These are phyloP conservation scores for Tricholoma terreum DNA, from an alignment of 768 basidiomycete species.

Conservation along the genomic window DNA sequence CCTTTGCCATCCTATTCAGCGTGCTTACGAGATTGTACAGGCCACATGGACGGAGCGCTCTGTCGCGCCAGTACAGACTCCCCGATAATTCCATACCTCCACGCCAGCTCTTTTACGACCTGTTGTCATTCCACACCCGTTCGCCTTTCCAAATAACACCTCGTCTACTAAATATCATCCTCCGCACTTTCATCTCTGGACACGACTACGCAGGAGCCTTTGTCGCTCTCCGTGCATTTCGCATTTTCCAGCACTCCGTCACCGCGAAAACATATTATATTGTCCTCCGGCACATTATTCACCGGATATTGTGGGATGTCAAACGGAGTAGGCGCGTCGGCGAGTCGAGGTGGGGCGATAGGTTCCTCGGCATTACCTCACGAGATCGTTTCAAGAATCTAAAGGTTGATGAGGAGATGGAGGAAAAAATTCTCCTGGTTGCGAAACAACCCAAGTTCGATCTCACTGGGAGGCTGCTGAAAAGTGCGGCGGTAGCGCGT, in stretches of 20 bases:
- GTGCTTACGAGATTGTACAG: constrained; percentile 19
- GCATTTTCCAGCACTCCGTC: constrained; percentile 24
- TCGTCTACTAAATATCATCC: constrained; percentile 37
- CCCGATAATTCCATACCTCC: constrained; percentile 28
- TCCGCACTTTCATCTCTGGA: constrained; percentile 42
- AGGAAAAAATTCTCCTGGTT: constrained; percentile 6
- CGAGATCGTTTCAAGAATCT: background rate
- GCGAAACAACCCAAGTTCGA: constrained; percentile 1
- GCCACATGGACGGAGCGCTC: constrained; percentile 5
- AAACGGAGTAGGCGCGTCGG: constrained; percentile 4
- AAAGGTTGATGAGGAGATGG: constrained; percentile 7
- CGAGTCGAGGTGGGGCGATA: constrained; percentile 23
- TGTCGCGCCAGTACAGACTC: constrained; percentile 18
- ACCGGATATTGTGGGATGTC: constrained; percentile 24
- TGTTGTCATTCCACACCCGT: constrained; percentile 29
- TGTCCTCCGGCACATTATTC: constrained; percentile 36
- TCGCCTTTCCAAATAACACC: constrained; percentile 26
- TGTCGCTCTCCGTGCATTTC: constrained; percentile 33
- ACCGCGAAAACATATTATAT: constrained; percentile 38
- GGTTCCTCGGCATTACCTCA: constrained; percentile 20
- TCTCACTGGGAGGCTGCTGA: background rate
- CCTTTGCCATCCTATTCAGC: constrained; percentile 44
- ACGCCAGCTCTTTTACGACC: constrained; percentile 43
- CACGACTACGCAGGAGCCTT: constrained; percentile 49
- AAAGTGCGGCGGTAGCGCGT: background rate